Base-by-base conservation (phyloP, 2,329 filamentous ascomycete species). In the Alternaria brassicae region DNA sequence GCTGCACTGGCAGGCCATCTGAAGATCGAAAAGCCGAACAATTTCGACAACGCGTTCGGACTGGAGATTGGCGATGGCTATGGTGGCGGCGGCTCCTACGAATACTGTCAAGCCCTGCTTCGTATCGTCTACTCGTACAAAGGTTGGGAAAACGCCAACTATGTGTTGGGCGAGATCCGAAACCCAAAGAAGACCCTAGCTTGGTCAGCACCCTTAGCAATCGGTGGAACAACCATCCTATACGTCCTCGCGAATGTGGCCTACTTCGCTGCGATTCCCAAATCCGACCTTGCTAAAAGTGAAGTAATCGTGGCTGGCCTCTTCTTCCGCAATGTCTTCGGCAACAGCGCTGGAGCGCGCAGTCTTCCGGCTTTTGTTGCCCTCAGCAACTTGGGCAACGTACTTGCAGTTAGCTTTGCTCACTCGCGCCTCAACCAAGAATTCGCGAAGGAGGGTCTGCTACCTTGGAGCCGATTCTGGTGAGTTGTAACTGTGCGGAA, bases 361-460 rank as follows among this genome's bases (percentile, higher is more conserved):
- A 72, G 69, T 63, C 63, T 77, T 8, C 74, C 75, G 0, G 85
- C 82, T 0, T 86, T 89, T 52, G 85, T 89, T 1, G 86, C 86
- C 0, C 71, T 89, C 32, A 87, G 84, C 50, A 87, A 87, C 62
- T 68, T 89, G 47, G 87, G 87, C 6, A 89, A 89, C 51, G 85
- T 89, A 0, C 76, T 89, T 8, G 84, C 85, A 19, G 83, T 88
- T 44, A 86, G 82, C 58, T 89, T 88, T 65, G 82, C 85, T 0
- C 85, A 88, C 53, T 78, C 86, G 0, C 81, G 86, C 1, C 66
- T 88, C 9, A 88, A 86, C 64, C 86, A 88, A 63, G 89, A 91
- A 72, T 80, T 91, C 42, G 89, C 86, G 1, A 90, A 89, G 68
- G 89, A 92, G 68, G 88, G 88, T 0, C 79, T 91, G 5, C 70